Evolutionary conservation across 495 filamentous ascomycete species (phyloP), one percentile per base, ranked within the genome.

Genomic region (Penicillium ucsense): DNA sequence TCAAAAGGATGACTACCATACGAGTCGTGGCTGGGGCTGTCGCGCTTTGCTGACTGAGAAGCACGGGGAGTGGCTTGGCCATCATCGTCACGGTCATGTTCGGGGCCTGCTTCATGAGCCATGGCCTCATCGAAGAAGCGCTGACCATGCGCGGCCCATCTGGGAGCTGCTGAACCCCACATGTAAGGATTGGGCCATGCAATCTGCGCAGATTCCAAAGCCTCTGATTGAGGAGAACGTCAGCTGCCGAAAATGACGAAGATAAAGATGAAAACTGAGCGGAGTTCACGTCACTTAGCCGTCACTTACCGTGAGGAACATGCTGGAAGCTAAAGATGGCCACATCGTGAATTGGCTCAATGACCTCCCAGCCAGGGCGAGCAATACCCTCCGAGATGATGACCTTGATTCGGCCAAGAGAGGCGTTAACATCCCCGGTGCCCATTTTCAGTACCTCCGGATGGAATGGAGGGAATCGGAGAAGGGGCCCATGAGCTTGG

Each of bases 281-380:
- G 20, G 20, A 20, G 20, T 20, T 20, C 20, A 20, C 20, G 20
- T 20, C 20, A 20, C 20, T 20, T 20, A 20, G 20, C 20, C 20
- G 20, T 20, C 20, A 47, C 73, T 61, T 67, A 91, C 88, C 74
- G 29, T 86, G 64, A 5, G 89, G 89, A 40, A 85, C 88, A 75
- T 91, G 87, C 58, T 92, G 87, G 54, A 94, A 95, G 5, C 88
- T 82, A 60, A 95, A 89, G 4, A 75, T 76, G 40, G 90, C 78
- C 27, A 88, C 59, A 61, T 89, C 85, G 55, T 81, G 85, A 53
- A 86, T 73, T 37, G 82, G 68, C 53, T 88, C 81, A 48, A 89
- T 84, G 1, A 79, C 79, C 8, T 63, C 66, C n/a, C 55, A 62
- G 33, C 68, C 61, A 43, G 64, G 67, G 27, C 71, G 65, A 47